Percentiles rank a stretch among this genome's conserved stretches.
These are phyloP conservation scores for Pichiaceae sp. DNA, from an alignment of 1,139 yeast genomes.

Conservation along the genomic window DNA sequence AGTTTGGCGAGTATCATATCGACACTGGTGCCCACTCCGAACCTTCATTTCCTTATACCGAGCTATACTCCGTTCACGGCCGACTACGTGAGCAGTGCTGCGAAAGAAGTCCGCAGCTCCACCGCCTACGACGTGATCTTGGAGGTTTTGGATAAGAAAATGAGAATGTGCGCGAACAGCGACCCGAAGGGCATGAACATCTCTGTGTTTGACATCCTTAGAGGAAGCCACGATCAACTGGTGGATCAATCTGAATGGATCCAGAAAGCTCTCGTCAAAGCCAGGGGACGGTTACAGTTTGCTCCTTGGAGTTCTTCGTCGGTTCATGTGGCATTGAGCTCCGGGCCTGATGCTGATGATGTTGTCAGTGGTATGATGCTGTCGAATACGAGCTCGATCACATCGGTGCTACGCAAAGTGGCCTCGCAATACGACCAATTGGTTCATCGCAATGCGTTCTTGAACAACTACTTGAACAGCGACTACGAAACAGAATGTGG, in stretches of 20 bases:
- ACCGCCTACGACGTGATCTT: conserved; percentile 80
- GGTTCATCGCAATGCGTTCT: conserved; percentile 74
- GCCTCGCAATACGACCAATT: conserved; percentile 73
- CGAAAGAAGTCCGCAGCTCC: conserved; percentile 58
- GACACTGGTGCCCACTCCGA: conserved; percentile 81
- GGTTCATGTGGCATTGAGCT: conserved; percentile 70
- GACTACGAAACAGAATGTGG: conserved; percentile 30
- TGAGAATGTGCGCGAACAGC: conserved; percentile 60
- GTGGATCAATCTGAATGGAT: conserved; percentile 24
- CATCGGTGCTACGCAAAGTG: conserved; percentile 56
- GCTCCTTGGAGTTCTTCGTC: conserved; percentile 86
- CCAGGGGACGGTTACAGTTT: conserved; percentile 71
- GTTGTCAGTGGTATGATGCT: conserved; percentile 65
- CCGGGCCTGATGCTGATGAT: conserved; percentile 19
- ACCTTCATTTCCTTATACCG: conserved; percentile 77
- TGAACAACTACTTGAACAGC: conserved; percentile 64
- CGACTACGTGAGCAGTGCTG: conserved; percentile 43
- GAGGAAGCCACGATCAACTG: conserved; percentile 70
- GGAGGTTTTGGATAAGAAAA: conserved; percentile 71
- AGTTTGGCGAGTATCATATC: conserved; percentile 79
- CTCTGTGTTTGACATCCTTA: conserved; percentile 66
- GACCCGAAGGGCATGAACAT: conserved; percentile 44
- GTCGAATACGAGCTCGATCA: conserved; percentile 69
- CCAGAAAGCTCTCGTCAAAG: conserved; percentile 69
- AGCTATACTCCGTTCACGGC: conserved; percentile 82